Percentiles rank a stretch among this genome's conserved stretches.
phyloP scores from a whole-genome alignment of 805 yeast species.

The Yarrowia sp. region DNA sequence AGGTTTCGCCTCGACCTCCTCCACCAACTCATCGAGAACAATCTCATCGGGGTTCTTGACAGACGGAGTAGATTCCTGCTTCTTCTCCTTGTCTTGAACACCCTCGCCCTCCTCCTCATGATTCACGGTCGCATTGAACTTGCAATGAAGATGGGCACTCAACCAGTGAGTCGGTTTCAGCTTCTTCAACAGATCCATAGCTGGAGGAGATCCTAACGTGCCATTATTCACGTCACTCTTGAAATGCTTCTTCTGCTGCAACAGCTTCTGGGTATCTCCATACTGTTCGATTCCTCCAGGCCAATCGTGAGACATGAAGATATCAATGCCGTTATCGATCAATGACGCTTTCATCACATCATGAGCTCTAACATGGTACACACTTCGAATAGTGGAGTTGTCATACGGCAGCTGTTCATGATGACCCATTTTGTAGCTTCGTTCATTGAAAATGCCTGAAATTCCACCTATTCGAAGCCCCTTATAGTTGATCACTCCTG shows the following conservation, averaged over 20 bases:
- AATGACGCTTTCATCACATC: slow-evolving; percentile 62
- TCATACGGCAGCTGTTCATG: slow-evolving; percentile 60
- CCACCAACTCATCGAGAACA: slow-evolving; percentile 41
- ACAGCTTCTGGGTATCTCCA: slow-evolving; percentile 63
- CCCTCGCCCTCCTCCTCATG: background rate
- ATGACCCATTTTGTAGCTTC: slow-evolving; percentile 56
- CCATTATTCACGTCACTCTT: slow-evolving; percentile 64
- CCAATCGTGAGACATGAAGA: slow-evolving; percentile 91
- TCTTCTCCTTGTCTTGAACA: background rate
- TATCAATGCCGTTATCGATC: slow-evolving; percentile 54
- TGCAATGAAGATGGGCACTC: slow-evolving; percentile 87
- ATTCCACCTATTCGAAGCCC: slow-evolving; percentile 82
- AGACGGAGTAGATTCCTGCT: background rate
- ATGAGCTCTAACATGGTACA: slow-evolving; percentile 75
- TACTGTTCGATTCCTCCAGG: slow-evolving; percentile 75
- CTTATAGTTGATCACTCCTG: slow-evolving; percentile 73
- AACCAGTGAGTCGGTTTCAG: slow-evolving; percentile 80
- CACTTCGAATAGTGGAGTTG: slow-evolving; percentile 58
- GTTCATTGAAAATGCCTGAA: slow-evolving; percentile 78
- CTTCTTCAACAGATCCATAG: slow-evolving; percentile 59
- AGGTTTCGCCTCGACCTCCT: background rate
- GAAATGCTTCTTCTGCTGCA: slow-evolving; percentile 71
- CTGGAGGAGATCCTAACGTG: slow-evolving; percentile 75
- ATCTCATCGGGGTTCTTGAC: slow-evolving; percentile 44
- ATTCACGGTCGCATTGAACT: slow-evolving; percentile 63